phyloP scores from a whole-genome alignment of 2,329 filamentous ascomycete genomes.

The Paecilomyces niveus region DNA sequence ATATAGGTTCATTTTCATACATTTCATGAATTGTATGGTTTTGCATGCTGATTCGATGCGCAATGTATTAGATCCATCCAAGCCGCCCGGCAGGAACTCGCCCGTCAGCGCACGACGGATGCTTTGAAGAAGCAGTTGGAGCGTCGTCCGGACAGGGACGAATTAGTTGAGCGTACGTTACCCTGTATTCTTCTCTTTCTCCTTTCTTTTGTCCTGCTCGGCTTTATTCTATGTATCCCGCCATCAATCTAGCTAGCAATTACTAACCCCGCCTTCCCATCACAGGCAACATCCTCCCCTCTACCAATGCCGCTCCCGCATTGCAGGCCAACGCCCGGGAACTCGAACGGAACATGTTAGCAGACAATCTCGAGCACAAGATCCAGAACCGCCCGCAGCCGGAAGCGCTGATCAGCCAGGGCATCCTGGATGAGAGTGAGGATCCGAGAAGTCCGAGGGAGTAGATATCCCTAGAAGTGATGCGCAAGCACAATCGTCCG shows the following conservation, averaged over 20 bases:
- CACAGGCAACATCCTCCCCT: constrained; percentile 78
- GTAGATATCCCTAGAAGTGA: not conserved
- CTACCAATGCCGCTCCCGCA: constrained; percentile 68
- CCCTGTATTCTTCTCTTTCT: constrained; percentile 1
- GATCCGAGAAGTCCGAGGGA: constrained; percentile 24
- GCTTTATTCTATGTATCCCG: not conserved
- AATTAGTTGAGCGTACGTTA: constrained; percentile 68
- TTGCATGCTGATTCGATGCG: not conserved
- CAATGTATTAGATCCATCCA: constrained; percentile 49
- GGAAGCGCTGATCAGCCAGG: constrained; percentile 69
- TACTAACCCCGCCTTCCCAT: not conserved
- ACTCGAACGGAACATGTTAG: constrained; percentile 81
- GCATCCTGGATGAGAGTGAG: constrained; percentile 65
- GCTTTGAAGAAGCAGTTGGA: constrained; percentile 58
- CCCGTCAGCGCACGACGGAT: constrained; percentile 57
- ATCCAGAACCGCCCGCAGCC: constrained; percentile 69
- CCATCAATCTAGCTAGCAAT: not conserved
- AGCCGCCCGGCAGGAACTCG: constrained; percentile 54
- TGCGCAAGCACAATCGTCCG: not conserved
- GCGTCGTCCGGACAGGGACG: constrained; percentile 60
- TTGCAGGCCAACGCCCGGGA: constrained; percentile 76
- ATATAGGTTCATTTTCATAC: not conserved
- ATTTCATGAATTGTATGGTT: not conserved
- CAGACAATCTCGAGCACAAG: constrained; percentile 80
- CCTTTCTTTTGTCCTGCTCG: not conserved